phyloP scores from a whole-genome alignment of 768 basidiomycete species.

The Boletus speciosus region DNA sequence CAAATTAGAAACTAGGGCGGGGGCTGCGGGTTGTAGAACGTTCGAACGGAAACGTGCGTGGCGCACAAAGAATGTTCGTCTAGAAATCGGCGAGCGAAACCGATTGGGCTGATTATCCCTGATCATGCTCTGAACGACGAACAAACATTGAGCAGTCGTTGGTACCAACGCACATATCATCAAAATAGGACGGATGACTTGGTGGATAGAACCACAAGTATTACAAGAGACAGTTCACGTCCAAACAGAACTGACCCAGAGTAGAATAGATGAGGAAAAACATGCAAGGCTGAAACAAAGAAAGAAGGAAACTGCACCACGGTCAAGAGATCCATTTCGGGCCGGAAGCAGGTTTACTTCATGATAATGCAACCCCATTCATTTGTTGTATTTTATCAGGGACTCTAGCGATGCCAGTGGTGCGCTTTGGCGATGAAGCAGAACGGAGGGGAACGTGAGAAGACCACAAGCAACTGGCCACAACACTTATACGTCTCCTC shows the following conservation, averaged over 20 bases:
- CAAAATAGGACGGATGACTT: background rate
- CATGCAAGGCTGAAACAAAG: background rate
- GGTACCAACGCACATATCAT: background rate
- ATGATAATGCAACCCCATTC: constrained; percentile 9
- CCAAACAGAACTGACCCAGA: constrained; percentile 5
- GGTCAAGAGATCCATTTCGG: background rate
- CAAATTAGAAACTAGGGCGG: constrained; percentile 3
- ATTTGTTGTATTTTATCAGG: constrained; percentile 13
- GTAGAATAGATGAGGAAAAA: constrained; percentile 5
- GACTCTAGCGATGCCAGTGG: constrained; percentile 6
- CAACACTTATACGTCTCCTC: constrained; percentile 14
- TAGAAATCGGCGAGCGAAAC: constrained; percentile 1
- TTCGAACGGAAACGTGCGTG: constrained; percentile 4
- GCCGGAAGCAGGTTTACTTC: background rate
- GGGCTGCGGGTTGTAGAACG: constrained; percentile 1
- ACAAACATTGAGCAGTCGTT: background rate
- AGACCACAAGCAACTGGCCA: background rate
- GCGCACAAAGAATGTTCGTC: background rate
- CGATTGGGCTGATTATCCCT: background rate
- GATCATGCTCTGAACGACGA: constrained; percentile 5
- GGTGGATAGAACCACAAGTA: background rate
- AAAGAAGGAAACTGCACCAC: constrained; percentile 13
- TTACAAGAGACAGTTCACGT: constrained; percentile 2
- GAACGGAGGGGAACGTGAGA: constrained; percentile 20
- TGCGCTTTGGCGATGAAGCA: constrained; percentile 9